phyloP scores from a whole-genome alignment of 225 moss, liverwort and hornwort genomes.

The Polytrichum commune region DNA sequence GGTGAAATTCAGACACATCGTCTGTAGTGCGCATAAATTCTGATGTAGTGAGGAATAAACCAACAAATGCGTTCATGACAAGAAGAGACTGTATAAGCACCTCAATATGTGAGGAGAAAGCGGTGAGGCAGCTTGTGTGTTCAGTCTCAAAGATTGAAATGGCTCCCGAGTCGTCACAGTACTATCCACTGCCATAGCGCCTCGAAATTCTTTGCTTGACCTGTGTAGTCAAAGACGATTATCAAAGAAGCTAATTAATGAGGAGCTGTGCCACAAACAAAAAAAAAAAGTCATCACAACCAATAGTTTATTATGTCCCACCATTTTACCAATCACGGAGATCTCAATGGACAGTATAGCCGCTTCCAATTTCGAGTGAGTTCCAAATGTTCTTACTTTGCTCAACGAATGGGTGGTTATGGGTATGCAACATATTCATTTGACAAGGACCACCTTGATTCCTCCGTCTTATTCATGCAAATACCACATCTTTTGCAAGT shows the following conservation, averaged over 20 bases:
- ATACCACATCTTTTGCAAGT: too few relatives aligned
- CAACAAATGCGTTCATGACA: background rate
- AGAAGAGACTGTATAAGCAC: background rate
- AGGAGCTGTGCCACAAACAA: background rate
- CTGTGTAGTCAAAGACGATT: background rate
- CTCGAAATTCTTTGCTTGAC: background rate
- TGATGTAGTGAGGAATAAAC: background rate
- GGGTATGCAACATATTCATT: background rate
- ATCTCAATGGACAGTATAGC: too few relatives aligned
- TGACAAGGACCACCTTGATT: background rate
- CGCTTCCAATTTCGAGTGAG: background rate
- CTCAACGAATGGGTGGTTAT: too few relatives aligned
- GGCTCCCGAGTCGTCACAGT: background rate
- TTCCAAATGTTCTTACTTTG: too few relatives aligned
- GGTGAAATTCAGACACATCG: background rate
- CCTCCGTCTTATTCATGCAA: too few relatives aligned
- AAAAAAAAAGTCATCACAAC: background rate
- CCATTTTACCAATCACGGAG: too few relatives aligned
- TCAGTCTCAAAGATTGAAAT: background rate
- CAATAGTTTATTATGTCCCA: too few relatives aligned
- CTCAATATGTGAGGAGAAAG: background rate
- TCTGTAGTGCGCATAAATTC: rapidly evolving
- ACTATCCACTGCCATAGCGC: background rate
- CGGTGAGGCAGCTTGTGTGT: background rate
- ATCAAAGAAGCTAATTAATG: background rate